A percentile compares a stretch with the other conserved stretches of the same genome.
Evolutionary conservation across 228 moss, liverwort and hornwort species (phyloP).

Genomic region (Sphagnum fallax): DNA sequence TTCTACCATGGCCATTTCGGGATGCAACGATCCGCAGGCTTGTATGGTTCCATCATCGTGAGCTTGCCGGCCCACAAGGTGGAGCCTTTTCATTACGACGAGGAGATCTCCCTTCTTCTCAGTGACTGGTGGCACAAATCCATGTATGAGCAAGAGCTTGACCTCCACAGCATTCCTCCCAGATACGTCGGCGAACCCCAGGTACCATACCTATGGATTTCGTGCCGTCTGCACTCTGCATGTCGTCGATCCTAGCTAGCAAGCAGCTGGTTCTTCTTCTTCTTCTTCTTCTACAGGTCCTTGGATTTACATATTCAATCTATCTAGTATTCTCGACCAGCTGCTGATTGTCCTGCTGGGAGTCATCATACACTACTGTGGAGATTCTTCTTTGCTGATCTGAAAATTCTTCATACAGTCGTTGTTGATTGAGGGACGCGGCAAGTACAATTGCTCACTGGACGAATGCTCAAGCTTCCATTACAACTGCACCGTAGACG

Average conservation of each 20-base stretch:
- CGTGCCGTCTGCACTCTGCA: no score
- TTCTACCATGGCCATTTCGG: slow-evolving; percentile 58
- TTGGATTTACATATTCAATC: no score
- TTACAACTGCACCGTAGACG: no score
- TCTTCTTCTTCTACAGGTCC: no score
- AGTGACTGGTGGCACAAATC: slow-evolving; percentile 48
- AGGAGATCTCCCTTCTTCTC: slow-evolving; percentile 28
- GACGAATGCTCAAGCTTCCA: not conserved
- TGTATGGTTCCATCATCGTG: slow-evolving; percentile 41
- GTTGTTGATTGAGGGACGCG: slow-evolving; percentile 51
- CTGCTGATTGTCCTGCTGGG: no score
- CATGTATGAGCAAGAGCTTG: slow-evolving; percentile 29
- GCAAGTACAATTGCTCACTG: slow-evolving; percentile 39
- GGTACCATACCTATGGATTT: slow-evolving; percentile 30
- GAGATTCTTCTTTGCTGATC: no score
- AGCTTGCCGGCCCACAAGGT: not conserved
- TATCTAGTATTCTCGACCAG: no score
- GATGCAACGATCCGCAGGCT: slow-evolving; percentile 38
- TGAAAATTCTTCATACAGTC: slow-evolving; percentile 22
- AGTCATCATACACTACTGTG: no score
- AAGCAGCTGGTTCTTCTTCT: no score
- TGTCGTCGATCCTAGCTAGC: no score
- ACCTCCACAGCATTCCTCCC: slow-evolving; percentile 37
- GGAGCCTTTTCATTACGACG: slow-evolving; percentile 37
- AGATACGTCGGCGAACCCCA: slow-evolving; percentile 58